phyloP scores from a whole-genome alignment of 345 rosid species.

The Mercurialis annua region DNA sequence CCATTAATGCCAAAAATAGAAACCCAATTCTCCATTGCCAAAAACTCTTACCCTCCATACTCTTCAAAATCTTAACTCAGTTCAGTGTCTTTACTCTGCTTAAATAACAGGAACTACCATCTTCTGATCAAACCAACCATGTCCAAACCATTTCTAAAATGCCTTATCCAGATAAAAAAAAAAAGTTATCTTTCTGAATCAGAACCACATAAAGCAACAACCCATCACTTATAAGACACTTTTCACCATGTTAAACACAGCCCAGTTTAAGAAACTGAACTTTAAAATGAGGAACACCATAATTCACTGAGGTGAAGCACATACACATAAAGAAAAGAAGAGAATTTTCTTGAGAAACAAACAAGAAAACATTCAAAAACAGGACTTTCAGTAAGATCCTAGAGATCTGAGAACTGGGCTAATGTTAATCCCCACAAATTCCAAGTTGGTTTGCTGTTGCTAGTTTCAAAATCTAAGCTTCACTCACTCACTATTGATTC shows the following conservation, averaged over 20 bases:
- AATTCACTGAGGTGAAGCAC: conserved; percentile 31
- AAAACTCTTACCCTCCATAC: conserved; percentile 41
- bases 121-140: conserved; percentile 22
- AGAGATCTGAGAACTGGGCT: conserved; percentile 71
- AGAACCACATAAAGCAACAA: conserved; percentile 18
- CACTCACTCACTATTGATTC: conserved; percentile 17
- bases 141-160: conserved; percentile 30
- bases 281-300: conserved; percentile 18
- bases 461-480: conserved; percentile 23
- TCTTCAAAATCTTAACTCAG: conserved; percentile 17
- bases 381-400: conserved; percentile 65
- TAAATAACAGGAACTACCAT: conserved; percentile 8
- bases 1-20: conserved; percentile 57
- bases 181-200: conserved; percentile 28
- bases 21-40: conserved; percentile 45
- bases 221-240: conserved; percentile 19
- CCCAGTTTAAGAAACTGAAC: conserved; percentile 8
- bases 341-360: conserved; percentile 47
- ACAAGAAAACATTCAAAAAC: conserved; percentile 18
- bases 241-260: background rate
- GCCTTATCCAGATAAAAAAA: conserved; percentile 27
- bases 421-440: conserved; percentile 47
- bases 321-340: conserved; percentile 14
- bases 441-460: conserved; percentile 29
- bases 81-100: conserved; percentile 3